These are phyloP conservation scores for Peribolospora baueri DNA, from an alignment of 768 basidiomycete species.

Conservation along the genomic window DNA sequence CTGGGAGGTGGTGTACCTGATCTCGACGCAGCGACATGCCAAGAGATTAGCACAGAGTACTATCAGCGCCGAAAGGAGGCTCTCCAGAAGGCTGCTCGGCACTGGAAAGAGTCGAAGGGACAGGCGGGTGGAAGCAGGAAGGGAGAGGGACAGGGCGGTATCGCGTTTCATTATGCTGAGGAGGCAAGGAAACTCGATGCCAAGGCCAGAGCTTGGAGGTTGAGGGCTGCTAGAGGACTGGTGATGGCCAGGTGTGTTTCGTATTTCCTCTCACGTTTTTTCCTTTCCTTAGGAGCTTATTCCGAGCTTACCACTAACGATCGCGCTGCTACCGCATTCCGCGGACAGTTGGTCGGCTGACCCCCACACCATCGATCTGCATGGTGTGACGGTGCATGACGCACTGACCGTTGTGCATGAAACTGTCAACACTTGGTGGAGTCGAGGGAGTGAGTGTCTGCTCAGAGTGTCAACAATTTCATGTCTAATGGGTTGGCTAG, in stretches of 20 bases:
- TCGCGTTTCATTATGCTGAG: slow-evolving; percentile 19
- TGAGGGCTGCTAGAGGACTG: slow-evolving; percentile 18
- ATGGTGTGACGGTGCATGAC: slow-evolving; percentile 10
- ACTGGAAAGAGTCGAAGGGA: slow-evolving; percentile 9
- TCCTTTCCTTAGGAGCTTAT: too few species aligned
- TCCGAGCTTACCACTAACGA: not conserved
- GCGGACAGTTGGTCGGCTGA: not conserved
- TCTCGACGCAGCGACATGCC: slow-evolving; percentile 13
- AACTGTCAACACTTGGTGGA: slow-evolving; percentile 10
- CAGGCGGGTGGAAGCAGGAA: slow-evolving; percentile 1
- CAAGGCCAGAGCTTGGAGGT: slow-evolving; percentile 18
- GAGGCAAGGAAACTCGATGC: slow-evolving; percentile 17
- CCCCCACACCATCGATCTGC: slow-evolving; percentile 9
- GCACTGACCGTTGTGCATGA: slow-evolving; percentile 12
- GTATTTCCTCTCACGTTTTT: not conserved
- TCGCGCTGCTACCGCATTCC: not conserved
- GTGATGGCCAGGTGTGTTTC: slow-evolving; percentile 13
- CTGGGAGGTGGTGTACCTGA: not conserved
- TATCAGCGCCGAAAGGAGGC: slow-evolving; percentile 17
- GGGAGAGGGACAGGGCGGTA: slow-evolving; percentile 11
- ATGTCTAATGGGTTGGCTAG: too few species aligned
- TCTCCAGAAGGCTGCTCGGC: slow-evolving; percentile 17
- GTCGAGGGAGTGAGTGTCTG: slow-evolving; percentile 1
- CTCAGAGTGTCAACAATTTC: too few species aligned
- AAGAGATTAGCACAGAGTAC: slow-evolving; percentile 14